These are phyloP conservation scores for Nicotiana undulata DNA, from an alignment of 257 asterid species.

Conservation along the genomic window DNA sequence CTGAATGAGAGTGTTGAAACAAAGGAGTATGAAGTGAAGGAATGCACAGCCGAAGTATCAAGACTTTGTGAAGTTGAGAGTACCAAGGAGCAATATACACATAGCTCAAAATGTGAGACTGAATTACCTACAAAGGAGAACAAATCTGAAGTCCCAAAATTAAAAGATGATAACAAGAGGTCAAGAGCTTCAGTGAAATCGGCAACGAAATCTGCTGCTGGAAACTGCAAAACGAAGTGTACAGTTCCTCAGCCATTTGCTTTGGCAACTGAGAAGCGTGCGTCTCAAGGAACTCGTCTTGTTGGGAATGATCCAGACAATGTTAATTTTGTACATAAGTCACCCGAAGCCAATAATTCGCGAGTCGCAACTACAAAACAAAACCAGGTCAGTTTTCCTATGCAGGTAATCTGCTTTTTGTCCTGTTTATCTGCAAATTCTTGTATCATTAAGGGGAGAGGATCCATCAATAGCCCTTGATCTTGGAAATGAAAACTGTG, in stretches of 20 bases:
- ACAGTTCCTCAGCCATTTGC: constrained; percentile 88
- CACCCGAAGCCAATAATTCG: constrained; percentile 20
- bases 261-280: constrained; percentile 83
- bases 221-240: constrained; percentile 54
- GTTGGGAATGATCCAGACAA: constrained; percentile 37
- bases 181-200: constrained; percentile 30
- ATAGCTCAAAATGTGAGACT: constrained; percentile 15
- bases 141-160: constrained; percentile 27
- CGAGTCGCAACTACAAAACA: constrained; percentile 26
- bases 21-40: constrained; percentile 56
- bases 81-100: constrained; percentile 18
- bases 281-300: constrained; percentile 43
- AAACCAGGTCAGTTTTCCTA: constrained; percentile 30
- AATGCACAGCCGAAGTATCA: constrained; percentile 41
- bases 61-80: constrained; percentile 19
- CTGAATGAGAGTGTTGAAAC: constrained; percentile 34
- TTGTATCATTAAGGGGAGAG: not conserved
- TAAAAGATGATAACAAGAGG: constrained; percentile 29
- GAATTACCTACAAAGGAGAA: constrained; percentile 11
- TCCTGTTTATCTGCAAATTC: not conserved
- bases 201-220: constrained; percentile 28
- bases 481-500: too few species aligned
- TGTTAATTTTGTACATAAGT: constrained; percentile 18
- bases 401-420: not conserved
- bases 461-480: too few species aligned